Base-by-base conservation (phyloP, 768 basidiomycete genomes). In the Lactarius evosmus region DNA sequence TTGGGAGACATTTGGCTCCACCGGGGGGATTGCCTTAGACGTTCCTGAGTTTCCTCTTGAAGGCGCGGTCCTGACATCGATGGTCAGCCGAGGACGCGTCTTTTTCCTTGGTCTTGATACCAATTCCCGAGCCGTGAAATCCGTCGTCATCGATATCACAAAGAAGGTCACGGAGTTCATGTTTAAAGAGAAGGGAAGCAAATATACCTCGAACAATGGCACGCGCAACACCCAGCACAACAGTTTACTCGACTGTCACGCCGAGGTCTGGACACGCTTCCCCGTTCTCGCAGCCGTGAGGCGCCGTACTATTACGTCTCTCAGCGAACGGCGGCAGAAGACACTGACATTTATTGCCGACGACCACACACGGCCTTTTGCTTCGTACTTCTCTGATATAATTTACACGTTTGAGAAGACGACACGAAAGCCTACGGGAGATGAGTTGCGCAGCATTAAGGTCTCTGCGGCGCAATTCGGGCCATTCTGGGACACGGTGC, bases 1-100 rank as follows among this genome's bases (percentile, higher is more conserved):
- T 66, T 85, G 81, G 82, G 74, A 73, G 11, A 82, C 82, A 0
- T 85, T 87, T 63, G 85, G 85, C 4, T 79, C 81, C 0, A 73
- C 77, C 0, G 67, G 73, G 12, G 85, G 84, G 12, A 79, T 79
- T 19, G 16, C 51, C 0, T 66, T 84, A 0, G 67, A 76, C 17
- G 59, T 80, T n/a, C 74, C 72, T 0, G 66, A 67, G 0, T 66
- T 74, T 19, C 60, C 68, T 9, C 56, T 66, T 6, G 67, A 72
- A 4, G 69, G 69, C 8, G 68, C 74, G 12, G 53, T 71, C 52
- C 7, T 82, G 9, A 85, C 84, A 0, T 85, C 85, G 0, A 64
- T 87, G 29, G 73, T 75, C 46, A 77, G 68, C 52, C 75, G 81
- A 46, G 72, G 70, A 7, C 74, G 74, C 41, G 75, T 81, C 3